These are phyloP conservation scores for Curvularia lunata DNA, from an alignment of 2,329 filamentous ascomycete species.

Conservation along the genomic window DNA sequence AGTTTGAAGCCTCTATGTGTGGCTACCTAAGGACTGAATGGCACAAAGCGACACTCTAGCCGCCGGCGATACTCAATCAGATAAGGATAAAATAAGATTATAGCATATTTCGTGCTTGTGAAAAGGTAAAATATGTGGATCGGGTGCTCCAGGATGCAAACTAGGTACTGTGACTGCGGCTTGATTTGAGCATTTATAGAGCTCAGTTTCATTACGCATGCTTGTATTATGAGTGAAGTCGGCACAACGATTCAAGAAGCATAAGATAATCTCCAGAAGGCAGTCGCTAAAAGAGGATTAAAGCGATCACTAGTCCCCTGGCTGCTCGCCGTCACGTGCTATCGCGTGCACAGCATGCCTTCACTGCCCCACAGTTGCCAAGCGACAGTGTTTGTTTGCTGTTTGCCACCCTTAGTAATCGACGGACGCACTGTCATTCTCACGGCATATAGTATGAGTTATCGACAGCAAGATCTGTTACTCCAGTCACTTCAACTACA, in stretches of 20 bases:
- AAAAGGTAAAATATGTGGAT: not conserved
- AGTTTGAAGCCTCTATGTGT: too few species aligned
- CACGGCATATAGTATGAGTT: not conserved
- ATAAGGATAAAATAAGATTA: too few species aligned
- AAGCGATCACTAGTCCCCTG: not conserved
- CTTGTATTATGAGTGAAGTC: not conserved
- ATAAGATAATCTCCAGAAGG: not conserved
- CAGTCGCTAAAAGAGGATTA: not conserved
- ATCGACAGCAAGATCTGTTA: not conserved
- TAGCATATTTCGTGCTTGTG: not conserved
- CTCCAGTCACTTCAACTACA: not conserved
- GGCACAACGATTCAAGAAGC: not conserved
- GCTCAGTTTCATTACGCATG: not conserved
- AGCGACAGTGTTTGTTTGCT: not conserved
- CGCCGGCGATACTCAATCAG: too few species aligned
- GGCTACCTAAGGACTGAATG: too few species aligned
- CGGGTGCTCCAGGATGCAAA: not conserved
- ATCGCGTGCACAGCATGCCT: not conserved
- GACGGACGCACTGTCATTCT: not conserved
- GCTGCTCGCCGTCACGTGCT: not conserved
- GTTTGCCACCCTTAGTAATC: not conserved
- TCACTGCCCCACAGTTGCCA: constrained; percentile 1
- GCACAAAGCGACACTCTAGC: too few species aligned
- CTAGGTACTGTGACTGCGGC: not conserved
- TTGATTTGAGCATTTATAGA: not conserved